Evolutionary conservation across 1,284 basidiomycete species (phyloP).

Genomic region (Filobasidium uniguttulatum): DNA sequence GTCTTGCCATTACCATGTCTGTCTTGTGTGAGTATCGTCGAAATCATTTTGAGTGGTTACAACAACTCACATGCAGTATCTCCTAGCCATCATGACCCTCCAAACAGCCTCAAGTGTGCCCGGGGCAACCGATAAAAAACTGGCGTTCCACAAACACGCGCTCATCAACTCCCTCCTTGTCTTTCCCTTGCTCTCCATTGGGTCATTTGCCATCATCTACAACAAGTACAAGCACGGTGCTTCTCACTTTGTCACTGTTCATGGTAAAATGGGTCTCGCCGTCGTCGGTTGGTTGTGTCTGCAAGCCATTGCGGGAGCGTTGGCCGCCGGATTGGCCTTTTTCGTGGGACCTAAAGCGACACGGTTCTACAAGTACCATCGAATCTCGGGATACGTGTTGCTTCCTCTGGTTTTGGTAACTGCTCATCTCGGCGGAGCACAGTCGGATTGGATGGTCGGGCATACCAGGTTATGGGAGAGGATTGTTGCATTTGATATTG

Average conservation of each 20-base stretch:
- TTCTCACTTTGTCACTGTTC: constrained; percentile 31
- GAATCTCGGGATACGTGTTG: constrained; percentile 31
- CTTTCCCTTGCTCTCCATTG: constrained; percentile 25
- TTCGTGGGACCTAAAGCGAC: constrained; percentile 22
- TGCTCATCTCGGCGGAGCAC: constrained; percentile 26
- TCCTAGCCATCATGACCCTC: constrained; percentile 23
- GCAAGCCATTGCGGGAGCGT: constrained; percentile 25
- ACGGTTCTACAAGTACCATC: constrained; percentile 33
- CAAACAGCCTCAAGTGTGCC: constrained; percentile 27
- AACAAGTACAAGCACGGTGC: constrained; percentile 32
- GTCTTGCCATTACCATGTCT: constrained; percentile 26
- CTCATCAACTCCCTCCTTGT: constrained; percentile 21
- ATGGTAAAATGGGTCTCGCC: constrained; percentile 24
- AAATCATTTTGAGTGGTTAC: background rate
- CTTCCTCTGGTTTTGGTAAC: constrained; percentile 25
- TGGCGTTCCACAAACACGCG: constrained; percentile 29
- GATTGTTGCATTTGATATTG: constrained; percentile 27
- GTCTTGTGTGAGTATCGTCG: constrained; percentile 20
- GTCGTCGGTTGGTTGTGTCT: constrained; percentile 24
- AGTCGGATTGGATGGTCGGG: background rate
- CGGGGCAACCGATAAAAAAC: constrained; percentile 12
- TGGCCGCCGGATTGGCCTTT: constrained; percentile 23
- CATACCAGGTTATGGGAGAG: constrained; percentile 15
- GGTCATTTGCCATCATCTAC: constrained; percentile 29
- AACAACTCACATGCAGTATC: too few relatives aligned